Conservation (phyloP, 768 basidiomycete genomes). For the Rickenella mellea region DNA sequence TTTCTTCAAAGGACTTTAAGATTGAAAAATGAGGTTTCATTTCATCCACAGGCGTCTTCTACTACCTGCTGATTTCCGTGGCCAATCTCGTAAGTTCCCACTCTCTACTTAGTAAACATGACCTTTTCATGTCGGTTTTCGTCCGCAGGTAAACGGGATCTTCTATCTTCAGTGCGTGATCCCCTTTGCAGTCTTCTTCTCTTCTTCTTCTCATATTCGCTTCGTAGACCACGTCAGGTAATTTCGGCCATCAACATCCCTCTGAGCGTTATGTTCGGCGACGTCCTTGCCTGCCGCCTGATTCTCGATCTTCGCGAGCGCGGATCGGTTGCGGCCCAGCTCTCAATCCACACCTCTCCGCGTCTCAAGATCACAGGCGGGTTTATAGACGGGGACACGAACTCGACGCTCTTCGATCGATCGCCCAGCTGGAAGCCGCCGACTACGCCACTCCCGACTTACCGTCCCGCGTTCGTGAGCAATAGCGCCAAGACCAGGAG, state of each 20-base stretch:
- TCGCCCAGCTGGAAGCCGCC: no score
- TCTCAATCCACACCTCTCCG: no score
- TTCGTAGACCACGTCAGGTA: conserved; percentile 60
- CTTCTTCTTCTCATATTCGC: not conserved
- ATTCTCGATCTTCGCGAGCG: conserved; percentile 78
- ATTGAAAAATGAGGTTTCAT: conserved; percentile 2
- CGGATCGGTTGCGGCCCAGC: no score
- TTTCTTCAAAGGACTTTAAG: conserved; percentile 1
- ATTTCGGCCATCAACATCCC: conserved; percentile 82
- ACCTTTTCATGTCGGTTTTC: conserved; percentile 1
- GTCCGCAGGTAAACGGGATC: conserved; percentile 57
- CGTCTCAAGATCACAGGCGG: no score
- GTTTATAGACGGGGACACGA: no score
- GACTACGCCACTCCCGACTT: no score
- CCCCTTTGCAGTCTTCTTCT: not conserved
- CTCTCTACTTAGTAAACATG: not conserved
- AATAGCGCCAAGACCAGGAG: no score
- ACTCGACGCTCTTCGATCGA: no score
- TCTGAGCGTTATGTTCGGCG: conserved; percentile 75
- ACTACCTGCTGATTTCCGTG: conserved; percentile 79
- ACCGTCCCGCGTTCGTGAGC: no score
- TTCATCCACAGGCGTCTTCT: conserved; percentile 54
- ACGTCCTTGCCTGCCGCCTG: conserved; percentile 70
- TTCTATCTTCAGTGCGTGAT: conserved; percentile 71
- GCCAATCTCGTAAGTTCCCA: conserved; percentile 51